Conservation (phyloP, 805 yeast genomes). For the Torulaspora delbrueckii region DNA sequence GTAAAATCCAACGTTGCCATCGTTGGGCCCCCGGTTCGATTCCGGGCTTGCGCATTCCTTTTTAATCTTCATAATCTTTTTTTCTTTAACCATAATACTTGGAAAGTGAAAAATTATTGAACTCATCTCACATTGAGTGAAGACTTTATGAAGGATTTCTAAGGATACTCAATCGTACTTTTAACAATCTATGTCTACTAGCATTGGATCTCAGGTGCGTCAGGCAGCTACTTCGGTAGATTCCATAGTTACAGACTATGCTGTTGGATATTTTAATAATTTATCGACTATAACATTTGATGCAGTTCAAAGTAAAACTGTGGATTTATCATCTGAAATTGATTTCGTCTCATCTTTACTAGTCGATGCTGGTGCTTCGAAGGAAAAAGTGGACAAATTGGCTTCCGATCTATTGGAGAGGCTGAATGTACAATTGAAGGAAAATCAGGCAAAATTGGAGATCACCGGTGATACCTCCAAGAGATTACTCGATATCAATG, state of each 20-base stretch:
- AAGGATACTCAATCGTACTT: neutral
- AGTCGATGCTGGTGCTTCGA: constrained; percentile 76
- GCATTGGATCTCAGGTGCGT: constrained; percentile 56
- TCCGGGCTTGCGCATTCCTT: constrained; percentile 31
- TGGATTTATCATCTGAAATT: constrained; percentile 66
- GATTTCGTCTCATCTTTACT: constrained; percentile 60
- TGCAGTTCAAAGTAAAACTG: constrained; percentile 69
- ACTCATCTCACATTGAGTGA: neutral
- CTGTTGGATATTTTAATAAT: constrained; percentile 85
- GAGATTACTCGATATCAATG: constrained; percentile 73
- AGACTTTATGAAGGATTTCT: neutral
- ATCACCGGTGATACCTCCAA: constrained; percentile 84
- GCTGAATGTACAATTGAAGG: constrained; percentile 50
- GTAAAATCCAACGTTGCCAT: constrained; percentile 33
- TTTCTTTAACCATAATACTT: neutral
- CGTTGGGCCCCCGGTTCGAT: constrained; percentile 34
- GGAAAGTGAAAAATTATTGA: neutral
- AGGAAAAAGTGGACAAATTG: constrained; percentile 49
- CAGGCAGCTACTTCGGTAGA: constrained; percentile 85
- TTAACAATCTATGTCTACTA: constrained; percentile 20
- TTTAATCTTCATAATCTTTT: constrained; percentile 1
- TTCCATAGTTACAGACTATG: constrained; percentile 80
- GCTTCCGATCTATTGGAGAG: constrained; percentile 43
- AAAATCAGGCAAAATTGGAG: constrained; percentile 67
- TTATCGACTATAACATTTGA: constrained; percentile 73